Base-by-base conservation (phyloP, 2,329 filamentous ascomycete genomes). In the Akanthomyces dipterigenus region DNA sequence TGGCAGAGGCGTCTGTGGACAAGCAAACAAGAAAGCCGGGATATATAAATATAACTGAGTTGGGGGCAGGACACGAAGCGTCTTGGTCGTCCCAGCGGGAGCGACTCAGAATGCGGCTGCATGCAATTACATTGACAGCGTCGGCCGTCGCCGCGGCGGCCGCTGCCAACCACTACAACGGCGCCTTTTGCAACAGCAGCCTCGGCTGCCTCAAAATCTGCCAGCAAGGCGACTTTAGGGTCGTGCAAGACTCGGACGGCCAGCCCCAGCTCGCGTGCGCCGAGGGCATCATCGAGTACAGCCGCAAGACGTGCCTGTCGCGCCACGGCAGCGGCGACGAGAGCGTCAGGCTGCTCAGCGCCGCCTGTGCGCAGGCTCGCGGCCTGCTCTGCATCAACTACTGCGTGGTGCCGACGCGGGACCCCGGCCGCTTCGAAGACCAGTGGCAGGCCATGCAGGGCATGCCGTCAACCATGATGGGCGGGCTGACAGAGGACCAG, bases 201-300 rank as follows among this genome's bases (percentile, higher is more conserved):
- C 56, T 60, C 26, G 26, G 53, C n/a, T 51, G 56, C 14, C 36
- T 53, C n/a, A 18, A 26, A n/a, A 60, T 60, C 26, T 53, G 56
- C 56, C 16, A 53, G 26, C 48, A 45, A 9, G 56, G 56, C 26
- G 48, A 60, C 11, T 60, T 60, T 20, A 51, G 43, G 20, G 56
- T 60, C 28, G n/a, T 26, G 4, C 36, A 45, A 36, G 22, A 40
- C 45, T n/a, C 56, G 5, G 45, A 36, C 12, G 38, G 38, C 26
- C 36, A 53, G 36, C 56, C 48, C 48, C 48, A 60, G 56, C 56
- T 60, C 5, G 48, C 28, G 14, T 60, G 56, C 40, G 48, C 56
- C 48, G 31, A 16, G 5, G 56, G 56, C 48, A 60, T 60, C 48
- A 45, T 60, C 46, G 46, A 60, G 56, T 60, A 60, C 48, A 60